Base-by-base conservation (phyloP, 2,329 filamentous ascomycete species). In the Mycosphaerella sp. region DNA sequence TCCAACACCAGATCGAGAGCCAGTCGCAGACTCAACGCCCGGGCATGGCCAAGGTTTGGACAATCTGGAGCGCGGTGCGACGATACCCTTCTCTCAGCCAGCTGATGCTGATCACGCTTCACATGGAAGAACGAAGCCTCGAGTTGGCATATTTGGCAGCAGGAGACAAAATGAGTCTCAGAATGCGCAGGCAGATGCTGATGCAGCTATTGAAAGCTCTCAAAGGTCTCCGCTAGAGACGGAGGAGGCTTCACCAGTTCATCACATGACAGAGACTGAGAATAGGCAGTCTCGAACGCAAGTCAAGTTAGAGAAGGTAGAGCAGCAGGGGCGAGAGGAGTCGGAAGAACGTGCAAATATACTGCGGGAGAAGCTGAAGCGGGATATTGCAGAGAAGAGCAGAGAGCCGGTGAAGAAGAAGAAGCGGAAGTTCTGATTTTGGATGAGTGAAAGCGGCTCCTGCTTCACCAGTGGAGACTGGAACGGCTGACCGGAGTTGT, bases 371-470 rank as follows among this genome's bases (percentile, higher is more conserved):
- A 78, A 81, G 62, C 64, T 85, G 56, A 83, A 82, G 64, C 71
- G 76, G 14, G 70, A 77, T 41, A 62, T 81, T 12, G 76, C 76
- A 49, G 71, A 69, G 51, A 78, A 77, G 62, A 74, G 75, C 29
- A 79, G 78, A 59, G 76, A 72, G 49, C 73, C 75, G 8, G 71
- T 66, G 14, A 83, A 79, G 72, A 84, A 82, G 72, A 81, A 78
- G 64, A 29, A 21, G 21, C 67, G 79, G 53, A 79, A 71, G 55
- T 82, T 82, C 58, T 82, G 65, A 71, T 10, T 1, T 21, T 4
- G 21, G 17, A 32, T n/a, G 9, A 9, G 42, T 44, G 44, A 46
- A 46, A 8, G 2, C 26, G 11, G 26, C 29, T 11, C 26, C 44
- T 46, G 44, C 44, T 34, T 34, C 12, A 9, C 12, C 12, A n/a